These are phyloP conservation scores for Asterochloris sp. DNA, from an alignment of 139 green algal genomes.

Conservation along the genomic window DNA sequence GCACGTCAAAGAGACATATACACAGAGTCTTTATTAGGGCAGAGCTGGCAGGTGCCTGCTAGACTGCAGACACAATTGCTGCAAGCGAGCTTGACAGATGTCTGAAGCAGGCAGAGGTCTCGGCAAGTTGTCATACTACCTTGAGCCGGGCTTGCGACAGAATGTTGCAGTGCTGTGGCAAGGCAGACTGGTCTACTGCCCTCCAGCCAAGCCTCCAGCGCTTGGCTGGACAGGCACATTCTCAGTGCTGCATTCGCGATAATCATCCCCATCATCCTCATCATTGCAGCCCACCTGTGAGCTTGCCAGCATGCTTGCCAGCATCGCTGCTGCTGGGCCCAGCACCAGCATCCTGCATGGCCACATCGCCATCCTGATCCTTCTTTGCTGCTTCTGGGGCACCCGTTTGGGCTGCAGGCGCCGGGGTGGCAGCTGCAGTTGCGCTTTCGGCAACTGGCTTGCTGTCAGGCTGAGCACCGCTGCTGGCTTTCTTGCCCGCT, in stretches of 20 bases:
- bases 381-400: conserved; percentile 3
- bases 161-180: too few species aligned
- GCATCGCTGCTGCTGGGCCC: not conserved
- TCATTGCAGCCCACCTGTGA: conserved; percentile 14
- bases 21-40: too few species aligned
- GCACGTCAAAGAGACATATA: not conserved
- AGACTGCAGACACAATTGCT: too few species aligned
- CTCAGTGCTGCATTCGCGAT: too few species aligned
- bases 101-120: too few species aligned
- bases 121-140: too few species aligned
- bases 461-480: not conserved
- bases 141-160: too few species aligned
- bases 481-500: conserved; percentile 23
- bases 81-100: too few species aligned
- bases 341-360: conserved; percentile 56
- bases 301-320: conserved; percentile 6
- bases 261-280: not conserved
- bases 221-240: too few species aligned
- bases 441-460: not conserved
- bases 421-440: not conserved
- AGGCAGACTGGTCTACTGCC: too few species aligned
- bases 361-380: conserved; percentile 32
- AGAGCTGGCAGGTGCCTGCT: too few species aligned
- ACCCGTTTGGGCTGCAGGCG: conserved; percentile 6
- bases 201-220: too few species aligned